Conservation (phyloP, 176 grass and related monocot species). For the Canna indica region DNA sequence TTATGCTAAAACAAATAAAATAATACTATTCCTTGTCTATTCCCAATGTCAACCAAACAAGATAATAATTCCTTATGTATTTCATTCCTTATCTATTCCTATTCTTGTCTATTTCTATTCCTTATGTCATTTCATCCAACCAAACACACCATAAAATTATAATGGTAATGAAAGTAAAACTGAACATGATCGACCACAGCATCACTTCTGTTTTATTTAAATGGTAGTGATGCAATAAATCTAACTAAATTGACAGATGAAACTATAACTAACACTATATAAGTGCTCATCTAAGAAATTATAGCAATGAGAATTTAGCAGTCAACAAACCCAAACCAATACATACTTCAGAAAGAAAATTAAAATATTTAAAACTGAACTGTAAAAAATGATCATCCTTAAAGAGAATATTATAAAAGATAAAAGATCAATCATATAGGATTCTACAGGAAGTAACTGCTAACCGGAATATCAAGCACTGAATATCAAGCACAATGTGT, state of each 20-base stretch:
- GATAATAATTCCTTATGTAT: no score
- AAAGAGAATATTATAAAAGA: background rate
- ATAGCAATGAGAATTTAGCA: background rate
- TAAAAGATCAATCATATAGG: background rate
- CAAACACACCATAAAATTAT: no score
- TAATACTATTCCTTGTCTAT: no score
- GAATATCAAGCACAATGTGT: no score
- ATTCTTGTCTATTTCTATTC: no score
- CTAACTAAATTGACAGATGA: background rate
- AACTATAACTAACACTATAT: background rate
- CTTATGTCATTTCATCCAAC: no score
- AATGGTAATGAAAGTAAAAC: background rate
- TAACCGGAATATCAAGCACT: no score
- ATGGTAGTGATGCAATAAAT: background rate
- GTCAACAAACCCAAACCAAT: background rate
- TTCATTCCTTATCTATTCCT: no score
- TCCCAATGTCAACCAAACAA: no score
- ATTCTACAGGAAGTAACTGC: no score
- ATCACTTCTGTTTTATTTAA: background rate
- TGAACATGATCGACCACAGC: background rate
- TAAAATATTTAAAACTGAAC: background rate
- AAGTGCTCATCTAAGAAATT: background rate
- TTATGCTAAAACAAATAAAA: no score
- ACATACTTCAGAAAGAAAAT: background rate
- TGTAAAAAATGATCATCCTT: no score